Evolutionary conservation across 441 rosid species (phyloP).

Genomic region (Populus trichocarpa): DNA sequence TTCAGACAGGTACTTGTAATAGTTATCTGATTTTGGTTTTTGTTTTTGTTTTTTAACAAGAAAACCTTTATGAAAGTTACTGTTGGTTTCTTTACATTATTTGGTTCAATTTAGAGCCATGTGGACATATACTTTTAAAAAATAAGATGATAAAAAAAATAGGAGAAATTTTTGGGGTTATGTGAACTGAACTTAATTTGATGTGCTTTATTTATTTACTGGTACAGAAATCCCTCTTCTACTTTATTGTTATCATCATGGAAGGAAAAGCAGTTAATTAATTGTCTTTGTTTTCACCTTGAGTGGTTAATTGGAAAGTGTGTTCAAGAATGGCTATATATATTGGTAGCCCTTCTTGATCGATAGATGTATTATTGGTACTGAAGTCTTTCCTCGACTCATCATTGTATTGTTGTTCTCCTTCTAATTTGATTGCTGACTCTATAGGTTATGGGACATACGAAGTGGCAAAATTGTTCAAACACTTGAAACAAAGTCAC

Average conservation of each 20-base stretch:
- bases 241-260: neutral
- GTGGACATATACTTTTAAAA: too few relatives aligned
- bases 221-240: neutral
- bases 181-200: neutral
- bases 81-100: too few relatives aligned
- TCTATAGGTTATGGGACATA: conserved; percentile 78
- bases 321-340: too few relatives aligned
- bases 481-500: conserved; percentile 76
- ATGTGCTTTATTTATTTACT: neutral
- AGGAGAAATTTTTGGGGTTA: neutral
- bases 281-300: neutral
- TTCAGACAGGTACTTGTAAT: neutral
- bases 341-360: neutral
- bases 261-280: neutral
- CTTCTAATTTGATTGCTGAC: conserved; percentile 10
- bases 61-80: too few relatives aligned
- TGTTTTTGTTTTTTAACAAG: too few relatives aligned
- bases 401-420: neutral
- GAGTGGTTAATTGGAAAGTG: too few relatives aligned
- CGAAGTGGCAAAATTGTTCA: conserved; percentile 80
- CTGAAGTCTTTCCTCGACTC: neutral
- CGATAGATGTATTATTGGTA: neutral
- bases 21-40: neutral
- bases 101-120: too few relatives aligned
- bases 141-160: too few relatives aligned